Base-by-base conservation (phyloP, 169 alveolate genomes). In the Plasmodium coatneyi region DNA sequence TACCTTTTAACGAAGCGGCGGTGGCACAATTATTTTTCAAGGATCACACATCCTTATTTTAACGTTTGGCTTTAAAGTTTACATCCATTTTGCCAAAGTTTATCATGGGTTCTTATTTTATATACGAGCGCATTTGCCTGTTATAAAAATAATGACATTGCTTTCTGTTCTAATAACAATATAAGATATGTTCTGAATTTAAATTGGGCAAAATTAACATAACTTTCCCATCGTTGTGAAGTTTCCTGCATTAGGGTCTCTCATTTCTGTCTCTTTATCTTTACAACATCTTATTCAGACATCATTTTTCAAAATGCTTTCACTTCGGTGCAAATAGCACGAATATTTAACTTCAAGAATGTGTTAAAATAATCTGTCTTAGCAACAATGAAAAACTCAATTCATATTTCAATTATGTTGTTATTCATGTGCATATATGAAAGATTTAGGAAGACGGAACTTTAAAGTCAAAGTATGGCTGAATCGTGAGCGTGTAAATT, bases 211-310 rank as follows among this genome's bases (percentile, higher is more conserved):
- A 32, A 79, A n/a, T 5, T 36, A 41, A n/a, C 32, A 10, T 49
- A 32, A 30, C 14, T 79, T 79, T 79, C n/a, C 14, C 34, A 14
- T 41, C 32, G 84, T 79, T 79, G 34, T 39, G 32, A 79, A 79
- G 32, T 19, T 79, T 39, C 56, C 72, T 41, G 41, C 56, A 79
- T 41, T 6, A n/a, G 54, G 70, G 19, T 32, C 54, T 30, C 25
- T 49, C 32, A 36, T 43, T 22, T 79, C 32, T 25, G 76, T 41
- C 41, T 36, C 43, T 41, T 79, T 79, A 79, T 39, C 43, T 79
- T 79, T 79, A 36, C 70, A 14, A 41, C 56, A 79, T 79, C 43
- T 79, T 79, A 79, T 28, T 30, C 28, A 25, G 84, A 41, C 71
- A 19, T 79, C 14, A 1, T 43, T 79, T 66, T 22, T 66, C 76